A percentile compares a stretch with the other conserved stretches of the same genome.
phyloP scores from a whole-genome alignment of 345 rosid species.

The Lepidium africanum region DNA sequence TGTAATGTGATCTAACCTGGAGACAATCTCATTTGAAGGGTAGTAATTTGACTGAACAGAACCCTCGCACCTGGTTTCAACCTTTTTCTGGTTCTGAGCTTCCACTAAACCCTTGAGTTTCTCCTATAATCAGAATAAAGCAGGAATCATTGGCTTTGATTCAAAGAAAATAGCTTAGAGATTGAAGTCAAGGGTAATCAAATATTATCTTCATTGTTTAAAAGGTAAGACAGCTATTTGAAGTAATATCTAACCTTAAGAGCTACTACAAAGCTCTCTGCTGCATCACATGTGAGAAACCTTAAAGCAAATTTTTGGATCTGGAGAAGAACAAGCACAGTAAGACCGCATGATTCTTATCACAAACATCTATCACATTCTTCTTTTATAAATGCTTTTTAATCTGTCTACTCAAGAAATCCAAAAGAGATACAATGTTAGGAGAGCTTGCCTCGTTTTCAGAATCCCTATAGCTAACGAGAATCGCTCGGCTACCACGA shows the following conservation, averaged over 20 bases:
- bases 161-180: neutral
- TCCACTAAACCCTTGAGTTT: conserved; percentile 31
- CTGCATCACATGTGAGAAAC: conserved; percentile 48
- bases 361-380: neutral
- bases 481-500: conserved; percentile 59
- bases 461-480: conserved; percentile 62
- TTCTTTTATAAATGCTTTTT: neutral
- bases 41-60: neutral
- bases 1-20: conserved; percentile 36
- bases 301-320: conserved; percentile 76
- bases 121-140: conserved; percentile 36
- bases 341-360: neutral
- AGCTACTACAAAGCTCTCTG: conserved; percentile 42
- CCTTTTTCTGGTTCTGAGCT: conserved; percentile 13
- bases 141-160: conserved; percentile 1
- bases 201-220: neutral
- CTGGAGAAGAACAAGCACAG: conserved; percentile 37
- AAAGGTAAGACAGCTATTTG: neutral
- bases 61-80: neutral
- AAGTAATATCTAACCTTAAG: conserved; percentile 43
- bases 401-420: neutral
- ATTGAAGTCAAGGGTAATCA: neutral
- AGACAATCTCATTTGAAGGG: conserved; percentile 1
- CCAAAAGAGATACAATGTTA: neutral
- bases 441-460: conserved; percentile 34